These are phyloP conservation scores for Leptodermis oblonga DNA, from an alignment of 257 asterid genomes.

Conservation along the genomic window DNA sequence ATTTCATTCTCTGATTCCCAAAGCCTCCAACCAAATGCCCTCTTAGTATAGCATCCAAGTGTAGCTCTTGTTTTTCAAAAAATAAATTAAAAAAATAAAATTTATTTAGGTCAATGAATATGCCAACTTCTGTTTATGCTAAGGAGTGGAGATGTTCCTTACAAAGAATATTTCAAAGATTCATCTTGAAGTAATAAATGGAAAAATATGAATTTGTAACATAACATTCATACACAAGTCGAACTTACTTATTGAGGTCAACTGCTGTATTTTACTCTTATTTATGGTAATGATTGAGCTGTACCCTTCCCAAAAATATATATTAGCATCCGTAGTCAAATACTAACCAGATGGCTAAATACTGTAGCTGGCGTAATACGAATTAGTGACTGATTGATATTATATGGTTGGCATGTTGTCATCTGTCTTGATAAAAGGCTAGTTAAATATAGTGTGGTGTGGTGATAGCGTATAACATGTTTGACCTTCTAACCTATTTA, in stretches of 20 bases:
- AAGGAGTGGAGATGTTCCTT: background rate
- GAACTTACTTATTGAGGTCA: background rate
- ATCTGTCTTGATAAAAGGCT: background rate
- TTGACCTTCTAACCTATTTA: conserved; percentile 3
- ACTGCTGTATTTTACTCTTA: background rate
- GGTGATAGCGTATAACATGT: background rate
- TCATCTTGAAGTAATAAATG: background rate
- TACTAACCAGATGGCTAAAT: background rate
- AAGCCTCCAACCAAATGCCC: no score
- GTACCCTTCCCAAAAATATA: conserved; percentile 10
- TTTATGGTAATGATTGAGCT: conserved; percentile 4
- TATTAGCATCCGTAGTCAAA: background rate
- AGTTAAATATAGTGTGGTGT: background rate
- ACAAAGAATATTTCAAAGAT: background rate
- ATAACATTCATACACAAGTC: background rate
- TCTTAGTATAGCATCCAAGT: background rate
- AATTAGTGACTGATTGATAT: background rate
- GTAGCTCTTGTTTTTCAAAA: background rate
- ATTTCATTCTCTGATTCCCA: no score
- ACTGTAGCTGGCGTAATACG: conserved; percentile 10
- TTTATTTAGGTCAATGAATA: conserved; percentile 6
- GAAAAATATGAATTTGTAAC: background rate
- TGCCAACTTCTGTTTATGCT: background rate
- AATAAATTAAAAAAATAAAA: no score
- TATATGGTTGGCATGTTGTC: background rate